Evolutionary conservation across 2,329 filamentous ascomycete species (phyloP), one percentile per base, ranked within the genome.

Genomic region (Fusarium sp.): DNA sequence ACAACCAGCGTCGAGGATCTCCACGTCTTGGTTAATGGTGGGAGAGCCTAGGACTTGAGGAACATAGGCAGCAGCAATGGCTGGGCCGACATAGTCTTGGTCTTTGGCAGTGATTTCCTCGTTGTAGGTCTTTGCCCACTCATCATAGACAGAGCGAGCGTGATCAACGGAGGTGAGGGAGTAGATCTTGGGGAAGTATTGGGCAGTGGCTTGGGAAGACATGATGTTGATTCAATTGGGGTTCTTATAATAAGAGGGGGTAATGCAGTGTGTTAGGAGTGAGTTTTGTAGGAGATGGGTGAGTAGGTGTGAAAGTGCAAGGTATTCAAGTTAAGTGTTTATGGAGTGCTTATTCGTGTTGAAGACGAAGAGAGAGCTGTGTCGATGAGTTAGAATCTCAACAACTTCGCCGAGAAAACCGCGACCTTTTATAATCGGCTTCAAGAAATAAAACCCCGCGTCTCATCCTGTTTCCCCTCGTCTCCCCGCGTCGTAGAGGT

Each of bases 1-100:
- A 62, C 86, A 88, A n/a, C 87, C 87, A 26, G 86, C 86, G 64
- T 89, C 87, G 0, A 87, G 81, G 60, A 88, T 83, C 63, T 73
- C 64, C 35, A 76, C 38, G 23, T 70, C 64, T n/a, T 69, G 65
- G 53, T 67, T 67, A 49, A 78, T 69, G 33, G 67, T 64, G 11
- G 72, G 70, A 41, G 70, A 33, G 77, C 73, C 75, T 20, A 80
- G 67, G 64, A 54, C 60, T 45, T 79, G 42, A 73, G 80, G 70
- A 63, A 84, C 69, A 69, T 80, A 57, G 75, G 80, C 74, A 75
- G 81, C 63, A 59, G 82, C 75, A 55, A 80, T 60, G 55, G 73
- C 46, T 76, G 85, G 85, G 73, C 84, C 78, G 76, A 85, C 55
- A 76, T 85, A 69, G 78, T 83, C 77, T 63, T 87, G 68, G 77